Base-by-base conservation (phyloP, 371 early-diverging fungal genomes). In the Mortierella sp. region DNA sequence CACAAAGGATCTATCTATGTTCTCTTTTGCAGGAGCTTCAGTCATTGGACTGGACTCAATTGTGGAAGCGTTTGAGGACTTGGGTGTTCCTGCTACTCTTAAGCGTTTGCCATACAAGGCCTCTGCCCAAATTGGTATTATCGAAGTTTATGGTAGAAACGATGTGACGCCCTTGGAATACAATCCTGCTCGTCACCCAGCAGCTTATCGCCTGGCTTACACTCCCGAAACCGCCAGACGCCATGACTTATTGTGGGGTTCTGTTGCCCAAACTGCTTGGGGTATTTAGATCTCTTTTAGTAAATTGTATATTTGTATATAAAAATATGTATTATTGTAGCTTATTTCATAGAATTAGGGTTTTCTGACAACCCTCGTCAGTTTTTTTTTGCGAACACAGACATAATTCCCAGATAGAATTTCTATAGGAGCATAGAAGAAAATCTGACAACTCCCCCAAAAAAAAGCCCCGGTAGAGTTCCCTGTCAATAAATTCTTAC, bases 201-300 rank as follows among this genome's bases (percentile, higher is more conserved):
- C 72, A 1, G 68, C 64, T 45, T 58, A 60, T 37, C 72, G 65
- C 22, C 7, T 72, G 10, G 65, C 64, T 53, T 71, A 70, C 32
- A 68, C 64, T 1, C 54, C 61, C 2, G 49, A 59, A 35, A 72
- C 60, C 3, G 72, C 77, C 5, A 55, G 45, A 15, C 29, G 31
- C 56, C 72, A 61, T 9, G 61, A 68, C 13, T 13, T 43, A 32
- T 32, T 77, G 17, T 71, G 77, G 77, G 61, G 3, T 3, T 68
- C 72, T 45, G 65, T 56, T 23, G 68, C 68, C 1, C 59, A 64
- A 23, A 49, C 57, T 37, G 64, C 53, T 22, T 77, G 77, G 77
- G 45, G n/a, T n/a, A 47, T 47, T 47, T 47, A 47, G 13, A n/a
- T 1, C 47, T 7, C 1, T 47, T 47, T 5, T 47, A 47, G n/a